phyloP scores from a whole-genome alignment of 2,329 filamentous ascomycete species.

The Colletotrichum sp. region DNA sequence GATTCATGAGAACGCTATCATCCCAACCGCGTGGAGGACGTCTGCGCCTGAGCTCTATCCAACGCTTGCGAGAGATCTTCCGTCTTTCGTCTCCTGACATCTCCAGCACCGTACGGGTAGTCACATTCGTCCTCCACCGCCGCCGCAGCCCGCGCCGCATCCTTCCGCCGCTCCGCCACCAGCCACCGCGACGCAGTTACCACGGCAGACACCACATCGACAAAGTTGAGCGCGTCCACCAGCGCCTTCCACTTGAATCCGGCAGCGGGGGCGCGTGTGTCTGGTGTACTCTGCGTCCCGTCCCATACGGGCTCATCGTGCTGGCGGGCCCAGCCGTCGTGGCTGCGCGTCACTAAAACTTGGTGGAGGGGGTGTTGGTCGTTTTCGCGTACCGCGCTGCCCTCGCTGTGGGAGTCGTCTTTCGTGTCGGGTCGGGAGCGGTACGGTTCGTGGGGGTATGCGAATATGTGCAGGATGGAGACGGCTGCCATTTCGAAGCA shows the following conservation, averaged over 20 bases:
- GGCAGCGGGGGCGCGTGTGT: rapidly evolving
- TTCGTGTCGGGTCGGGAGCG: background rate
- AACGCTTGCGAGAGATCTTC: background rate
- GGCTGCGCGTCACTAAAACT: background rate
- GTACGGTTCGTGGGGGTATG: background rate
- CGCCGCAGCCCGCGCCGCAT: background rate
- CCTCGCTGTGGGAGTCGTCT: background rate
- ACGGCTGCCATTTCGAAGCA: slow-evolving; percentile 3
- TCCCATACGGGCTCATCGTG: background rate
- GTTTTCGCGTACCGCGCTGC: background rate
- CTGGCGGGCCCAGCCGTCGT: background rate
- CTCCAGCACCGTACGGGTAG: background rate
- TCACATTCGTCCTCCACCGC: background rate
- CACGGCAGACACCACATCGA: background rate
- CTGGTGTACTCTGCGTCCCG: rapidly evolving
- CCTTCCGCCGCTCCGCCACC: background rate
- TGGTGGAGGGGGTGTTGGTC: background rate
- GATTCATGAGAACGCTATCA: background rate
- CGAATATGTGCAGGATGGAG: background rate
- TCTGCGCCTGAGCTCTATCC: background rate
- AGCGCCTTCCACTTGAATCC: background rate
- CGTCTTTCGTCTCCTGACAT: background rate
- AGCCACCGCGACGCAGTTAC: background rate
- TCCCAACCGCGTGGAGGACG: background rate
- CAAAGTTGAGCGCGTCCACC: background rate